Conservation (phyloP, 257 asterid species). For the Fraxinus excelsior region DNA sequence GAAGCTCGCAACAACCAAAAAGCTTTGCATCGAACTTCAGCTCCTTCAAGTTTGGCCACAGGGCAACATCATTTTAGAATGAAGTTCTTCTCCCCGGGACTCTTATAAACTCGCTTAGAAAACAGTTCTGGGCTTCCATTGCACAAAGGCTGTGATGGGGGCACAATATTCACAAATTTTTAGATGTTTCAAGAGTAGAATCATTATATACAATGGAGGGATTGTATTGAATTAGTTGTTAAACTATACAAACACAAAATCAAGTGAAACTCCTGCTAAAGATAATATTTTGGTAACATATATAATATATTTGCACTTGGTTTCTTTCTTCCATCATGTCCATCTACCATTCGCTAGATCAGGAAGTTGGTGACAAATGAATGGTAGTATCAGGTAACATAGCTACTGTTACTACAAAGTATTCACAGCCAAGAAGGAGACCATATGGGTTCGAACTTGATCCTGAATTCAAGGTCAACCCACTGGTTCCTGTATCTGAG, state of each 20-base stretch:
- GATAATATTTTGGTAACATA: constrained; percentile 23
- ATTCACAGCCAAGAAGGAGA: constrained; percentile 82
- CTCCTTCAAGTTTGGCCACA: too few relatives aligned
- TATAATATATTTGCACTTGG: constrained; percentile 50
- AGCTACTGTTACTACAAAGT: constrained; percentile 85
- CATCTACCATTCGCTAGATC: constrained; percentile 68
- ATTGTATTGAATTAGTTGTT: constrained; percentile 36
- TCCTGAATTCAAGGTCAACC: constrained; percentile 28
- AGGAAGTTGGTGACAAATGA: constrained; percentile 80
- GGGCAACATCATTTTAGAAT: too few relatives aligned
- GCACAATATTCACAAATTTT: constrained; percentile 18
- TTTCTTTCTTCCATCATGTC: constrained; percentile 95
- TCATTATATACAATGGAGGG: constrained; percentile 41
- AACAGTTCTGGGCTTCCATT: too few relatives aligned
- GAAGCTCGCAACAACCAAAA: too few relatives aligned
- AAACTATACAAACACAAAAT: constrained; percentile 45
- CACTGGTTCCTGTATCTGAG: constrained; percentile 49
- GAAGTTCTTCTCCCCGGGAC: too few relatives aligned
- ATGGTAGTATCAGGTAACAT: constrained; percentile 81
- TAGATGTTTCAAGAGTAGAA: constrained; percentile 13
- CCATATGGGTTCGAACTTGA: constrained; percentile 43
- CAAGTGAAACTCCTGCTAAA: constrained; percentile 26
- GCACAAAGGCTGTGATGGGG: background rate
- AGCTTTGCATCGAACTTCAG: too few relatives aligned
- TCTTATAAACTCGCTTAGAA: too few relatives aligned